Base-by-base conservation (phyloP, 768 basidiomycete species). In the Russula griseocarnosa region DNA sequence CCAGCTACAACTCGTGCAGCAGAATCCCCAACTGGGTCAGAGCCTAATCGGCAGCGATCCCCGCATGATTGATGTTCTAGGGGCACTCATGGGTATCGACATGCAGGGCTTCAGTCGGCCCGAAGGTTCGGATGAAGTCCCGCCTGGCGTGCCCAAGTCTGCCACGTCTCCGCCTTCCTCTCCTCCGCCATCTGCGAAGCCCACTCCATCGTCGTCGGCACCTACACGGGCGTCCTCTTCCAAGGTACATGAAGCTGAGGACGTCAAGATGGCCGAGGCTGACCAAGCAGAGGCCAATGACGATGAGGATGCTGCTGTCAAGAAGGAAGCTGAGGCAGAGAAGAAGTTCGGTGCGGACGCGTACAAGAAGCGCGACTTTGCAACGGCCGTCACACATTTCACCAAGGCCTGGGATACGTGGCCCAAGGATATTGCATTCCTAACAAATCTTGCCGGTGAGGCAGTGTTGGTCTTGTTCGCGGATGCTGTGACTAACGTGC, bases 61-160 rank as follows among this genome's bases (percentile, higher is more conserved):
- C 40, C 84, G 95, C 63, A 94, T 97, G 92, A 92, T 94, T 74
- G 88, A 92, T 71, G 94, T 94, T 18, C 79, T 98, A 50, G 95
- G 95, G 64, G 95, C 86, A 13, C 82, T 92, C 61, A 92, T 98
- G 89, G 93, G 93, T 38, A 82, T 98, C 69, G 93, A 98, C 76
- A 83, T 98, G 76, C 86, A 91, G 75, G 92, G 88, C 61, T 88
- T 91, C 74, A 81, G 84, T 57, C 82, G 94, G 61, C 86, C 88
- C 20, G 92, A 92, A 77, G 94, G 90, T 40, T 92, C 92, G 11
- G 82, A 88, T 60, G 91, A 92, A 59, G 76, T 88, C 53, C 90
- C 91, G 9, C 81, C 87, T 10, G 86, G 85, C 50, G 67, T 85
- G 4, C 72, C 81, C 8, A 75, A 78, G 20, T 70, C 64, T 55